phyloP scores from a whole-genome alignment of 2,329 filamentous ascomycete genomes.

The Alternaria brassicae region DNA sequence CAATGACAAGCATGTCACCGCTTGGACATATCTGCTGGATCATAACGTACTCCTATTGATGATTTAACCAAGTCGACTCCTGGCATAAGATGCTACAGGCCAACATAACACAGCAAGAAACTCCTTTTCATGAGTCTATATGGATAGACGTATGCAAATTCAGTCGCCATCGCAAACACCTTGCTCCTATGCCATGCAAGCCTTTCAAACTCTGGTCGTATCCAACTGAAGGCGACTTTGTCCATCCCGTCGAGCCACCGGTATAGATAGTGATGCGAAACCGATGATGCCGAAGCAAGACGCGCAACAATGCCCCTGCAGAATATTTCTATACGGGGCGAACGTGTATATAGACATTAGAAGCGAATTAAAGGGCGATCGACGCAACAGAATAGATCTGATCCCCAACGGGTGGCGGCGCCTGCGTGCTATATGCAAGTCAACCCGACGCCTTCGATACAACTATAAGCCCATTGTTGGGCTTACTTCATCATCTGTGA shows the following conservation, averaged over 20 bases:
- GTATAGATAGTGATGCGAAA: slow-evolving; percentile 32
- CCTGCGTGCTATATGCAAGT: slow-evolving; percentile 31
- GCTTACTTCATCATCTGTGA: slow-evolving; percentile 54
- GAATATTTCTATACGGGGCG: not conserved
- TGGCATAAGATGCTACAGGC: slow-evolving; percentile 13
- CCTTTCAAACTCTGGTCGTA: slow-evolving; percentile 24
- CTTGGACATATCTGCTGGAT: not conserved
- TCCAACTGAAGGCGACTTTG: slow-evolving; percentile 18
- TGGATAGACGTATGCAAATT: slow-evolving; percentile 9
- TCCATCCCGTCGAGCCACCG: slow-evolving; percentile 23
- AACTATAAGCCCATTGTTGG: slow-evolving; percentile 17
- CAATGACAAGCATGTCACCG: not conserved
- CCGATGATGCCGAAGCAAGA: slow-evolving; percentile 15
- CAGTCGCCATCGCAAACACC: slow-evolving; percentile 12
- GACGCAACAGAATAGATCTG: slow-evolving; percentile 30
- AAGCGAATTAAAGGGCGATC: slow-evolving; percentile 37
- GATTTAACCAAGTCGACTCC: not conserved
- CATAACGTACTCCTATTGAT: not conserved
- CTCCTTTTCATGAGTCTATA: slow-evolving; percentile 10
- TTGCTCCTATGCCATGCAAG: slow-evolving; percentile 21
- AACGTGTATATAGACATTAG: slow-evolving; percentile 42
- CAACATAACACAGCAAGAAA: slow-evolving; percentile 8
- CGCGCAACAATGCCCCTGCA: slow-evolving; percentile 8
- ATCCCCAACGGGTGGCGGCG: slow-evolving; percentile 26
- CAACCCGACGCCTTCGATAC: slow-evolving; percentile 30